phyloP scores from a whole-genome alignment of 768 basidiomycete species.

The Royoungia palumana region DNA sequence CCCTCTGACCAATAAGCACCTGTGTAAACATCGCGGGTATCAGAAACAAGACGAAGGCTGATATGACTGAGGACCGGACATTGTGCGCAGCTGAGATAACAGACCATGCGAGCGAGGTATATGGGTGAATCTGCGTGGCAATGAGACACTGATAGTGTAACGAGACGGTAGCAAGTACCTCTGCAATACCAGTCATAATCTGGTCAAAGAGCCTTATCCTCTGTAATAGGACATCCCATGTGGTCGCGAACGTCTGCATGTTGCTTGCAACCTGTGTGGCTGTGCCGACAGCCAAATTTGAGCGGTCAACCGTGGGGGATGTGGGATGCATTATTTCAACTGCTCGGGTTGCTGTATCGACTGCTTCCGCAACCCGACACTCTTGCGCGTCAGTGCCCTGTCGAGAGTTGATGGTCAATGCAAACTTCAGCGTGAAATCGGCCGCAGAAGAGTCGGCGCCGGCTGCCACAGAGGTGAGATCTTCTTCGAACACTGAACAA shows the following conservation, averaged over 20 bases:
- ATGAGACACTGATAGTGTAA: not conserved
- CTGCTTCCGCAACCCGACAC: not conserved
- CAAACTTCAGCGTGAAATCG: not conserved
- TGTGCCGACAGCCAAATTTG: not conserved
- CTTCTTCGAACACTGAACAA: not conserved
- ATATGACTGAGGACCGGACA: not conserved
- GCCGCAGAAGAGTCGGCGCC: not conserved
- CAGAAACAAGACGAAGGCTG: not conserved
- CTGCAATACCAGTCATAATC: not conserved
- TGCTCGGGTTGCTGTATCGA: not conserved
- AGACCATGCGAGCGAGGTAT: not conserved
- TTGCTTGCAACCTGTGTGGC: not conserved
- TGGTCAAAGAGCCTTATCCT: not conserved
- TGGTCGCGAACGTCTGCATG: not conserved
- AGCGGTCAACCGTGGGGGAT: not conserved
- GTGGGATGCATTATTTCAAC: too few species aligned
- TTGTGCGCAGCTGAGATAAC: not conserved
- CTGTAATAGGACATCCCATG: not conserved
- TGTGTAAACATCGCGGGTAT: not conserved
- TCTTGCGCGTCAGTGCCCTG: not conserved
- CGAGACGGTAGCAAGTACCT: not conserved
- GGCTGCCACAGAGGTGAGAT: too few species aligned
- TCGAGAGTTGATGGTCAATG: not conserved
- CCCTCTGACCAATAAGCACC: not conserved
- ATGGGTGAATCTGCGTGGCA: not conserved